Conservation (phyloP, 257 asterid genomes). For the Thymus quinquecostatus region DNA sequence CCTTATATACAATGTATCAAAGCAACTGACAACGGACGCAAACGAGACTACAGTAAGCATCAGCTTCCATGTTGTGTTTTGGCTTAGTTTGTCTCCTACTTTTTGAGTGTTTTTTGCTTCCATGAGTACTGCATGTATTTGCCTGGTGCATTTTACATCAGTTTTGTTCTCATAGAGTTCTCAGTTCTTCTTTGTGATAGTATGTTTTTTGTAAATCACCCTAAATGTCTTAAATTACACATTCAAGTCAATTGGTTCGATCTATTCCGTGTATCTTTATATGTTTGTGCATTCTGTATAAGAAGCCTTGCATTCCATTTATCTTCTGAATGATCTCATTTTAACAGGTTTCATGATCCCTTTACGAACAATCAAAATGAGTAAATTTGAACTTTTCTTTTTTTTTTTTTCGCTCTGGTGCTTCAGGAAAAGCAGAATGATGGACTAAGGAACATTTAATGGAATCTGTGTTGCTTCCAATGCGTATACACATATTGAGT, state of each 20-base stretch:
- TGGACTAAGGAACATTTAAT: not conserved
- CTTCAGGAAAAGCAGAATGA: conserved; percentile 3
- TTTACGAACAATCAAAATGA: too few species aligned
- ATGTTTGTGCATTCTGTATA: not conserved
- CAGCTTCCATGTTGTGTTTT: conserved; percentile 22
- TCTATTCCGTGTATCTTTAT: not conserved
- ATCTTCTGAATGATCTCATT: conserved; percentile 8
- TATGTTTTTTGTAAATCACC: not conserved
- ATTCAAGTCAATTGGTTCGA: conserved; percentile 2
- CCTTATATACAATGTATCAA: conserved; percentile 51
- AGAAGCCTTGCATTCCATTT: not conserved
- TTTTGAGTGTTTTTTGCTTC: conserved; percentile 14
- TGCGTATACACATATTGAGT: not conserved
- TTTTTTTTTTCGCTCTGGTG: not conserved
- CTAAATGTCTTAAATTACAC: not conserved
- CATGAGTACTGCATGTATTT: not conserved
- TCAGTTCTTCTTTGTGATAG: not conserved
- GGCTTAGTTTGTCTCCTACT: conserved; percentile 22
- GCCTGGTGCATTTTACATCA: not conserved
- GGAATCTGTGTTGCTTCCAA: not conserved
- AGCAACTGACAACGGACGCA: conserved; percentile 78
- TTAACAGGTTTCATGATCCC: not conserved
- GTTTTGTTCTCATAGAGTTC: conserved; percentile 17
- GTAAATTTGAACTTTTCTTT: too few species aligned
- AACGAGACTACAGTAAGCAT: conserved; percentile 66